Evolutionary conservation across 73 alveolate genomes (phyloP), one percentile per base, ranked within the genome.

Genomic region (Tetrahymena thermophila): DNA sequence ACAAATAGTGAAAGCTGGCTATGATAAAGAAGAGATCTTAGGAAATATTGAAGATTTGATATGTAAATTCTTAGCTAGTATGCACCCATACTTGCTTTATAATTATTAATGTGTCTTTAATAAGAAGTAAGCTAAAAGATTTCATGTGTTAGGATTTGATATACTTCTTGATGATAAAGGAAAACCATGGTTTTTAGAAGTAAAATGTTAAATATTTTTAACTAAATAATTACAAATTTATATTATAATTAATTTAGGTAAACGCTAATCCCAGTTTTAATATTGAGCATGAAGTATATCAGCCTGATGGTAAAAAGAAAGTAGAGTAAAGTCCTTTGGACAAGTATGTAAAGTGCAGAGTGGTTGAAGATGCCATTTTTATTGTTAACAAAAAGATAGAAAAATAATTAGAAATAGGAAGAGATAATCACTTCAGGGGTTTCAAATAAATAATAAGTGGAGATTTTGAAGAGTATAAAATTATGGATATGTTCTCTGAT

Each of bases 141-240:
- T 98, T 94, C 98, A 98, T 34, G 94, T 98, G 35, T 93, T 98
- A 55, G 98, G 99, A 19, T 93, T 98, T 89, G 99, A 98, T 94
- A 96, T 98, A 19, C 83, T 98, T 89, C 93, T 98, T 15, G 99
- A 98, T 89, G 96, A 94, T 83, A 93, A 97, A 56, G 96, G 96
- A 35, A 96, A 98, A 94, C 97, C 98, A 34, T 98, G 98, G 99
- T 94, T 98, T 83, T 94, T 98, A 58, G 99, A 98, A 94, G 95
- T 97, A 71, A 71, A 9, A 15, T 71, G 2, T 23, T 25, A 1
- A 19, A 71, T 9, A 28, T 58, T 7, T 71, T 9, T 9, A 50
- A 40, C 15, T 13, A 56, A 25, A 56, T 21, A 25, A 9, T 71
- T 0, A 71, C 4, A 5, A 23, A 71, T 71, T 71, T 23, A 1